These are phyloP conservation scores for Cytospora piceae DNA, from an alignment of 2,329 filamentous ascomycete species.

Conservation along the genomic window DNA sequence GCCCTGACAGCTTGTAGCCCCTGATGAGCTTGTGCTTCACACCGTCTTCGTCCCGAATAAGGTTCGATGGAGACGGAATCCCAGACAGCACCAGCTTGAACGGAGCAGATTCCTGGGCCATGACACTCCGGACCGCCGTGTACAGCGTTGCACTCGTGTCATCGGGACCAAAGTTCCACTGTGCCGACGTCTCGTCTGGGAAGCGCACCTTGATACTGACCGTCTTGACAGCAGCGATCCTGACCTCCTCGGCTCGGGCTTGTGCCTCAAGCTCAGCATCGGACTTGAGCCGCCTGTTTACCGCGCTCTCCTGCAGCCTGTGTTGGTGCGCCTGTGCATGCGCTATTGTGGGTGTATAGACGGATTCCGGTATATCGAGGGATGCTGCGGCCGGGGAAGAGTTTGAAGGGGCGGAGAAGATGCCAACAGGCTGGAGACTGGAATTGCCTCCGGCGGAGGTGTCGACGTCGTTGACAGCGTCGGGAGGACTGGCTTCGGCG, in stretches of 20 bases:
- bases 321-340: conserved; percentile 78
- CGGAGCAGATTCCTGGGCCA: conserved; percentile 60
- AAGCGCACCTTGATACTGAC: conserved; percentile 82
- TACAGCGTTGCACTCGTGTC: conserved; percentile 77
- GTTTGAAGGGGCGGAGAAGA: conserved; percentile 79
- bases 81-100: conserved; percentile 74
- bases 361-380: conserved; percentile 67
- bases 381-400: conserved; percentile 76
- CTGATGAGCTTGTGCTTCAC: conserved; percentile 65
- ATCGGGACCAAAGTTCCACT: conserved; percentile 68
- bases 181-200: conserved; percentile 80
- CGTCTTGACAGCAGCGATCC: conserved; percentile 66
- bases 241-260: conserved; percentile 66
- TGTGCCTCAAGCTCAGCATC: conserved; percentile 79
- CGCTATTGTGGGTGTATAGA: conserved; percentile 75
- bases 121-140: conserved; percentile 71
- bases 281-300: conserved; percentile 78
- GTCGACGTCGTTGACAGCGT: conserved; percentile 37
- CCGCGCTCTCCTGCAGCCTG: conserved; percentile 61
- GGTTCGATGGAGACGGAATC: conserved; percentile 31
- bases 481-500: conserved; percentile 7
- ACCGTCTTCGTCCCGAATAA: conserved; percentile 52
- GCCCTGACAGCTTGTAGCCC: conserved; percentile 70
- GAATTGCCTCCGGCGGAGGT: not conserved
- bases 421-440: conserved; percentile 58